Conservation (phyloP, 2,329 filamentous ascomycete genomes). For the Alternaria postmessia region DNA sequence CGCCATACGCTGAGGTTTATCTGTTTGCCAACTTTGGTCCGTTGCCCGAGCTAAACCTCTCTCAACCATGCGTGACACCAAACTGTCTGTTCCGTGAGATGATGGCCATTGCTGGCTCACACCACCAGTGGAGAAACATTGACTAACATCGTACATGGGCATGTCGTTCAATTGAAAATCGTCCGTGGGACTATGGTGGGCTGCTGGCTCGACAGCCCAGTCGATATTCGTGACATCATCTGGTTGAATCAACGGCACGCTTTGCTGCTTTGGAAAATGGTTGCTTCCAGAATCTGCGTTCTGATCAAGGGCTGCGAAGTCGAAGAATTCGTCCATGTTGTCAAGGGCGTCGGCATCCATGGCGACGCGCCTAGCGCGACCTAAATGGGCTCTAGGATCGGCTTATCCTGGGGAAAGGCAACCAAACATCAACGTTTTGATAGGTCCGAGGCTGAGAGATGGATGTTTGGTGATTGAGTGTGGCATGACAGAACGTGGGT, state of each 20-base stretch:
- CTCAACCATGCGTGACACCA: neutral
- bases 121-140: neutral
- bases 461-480: constrained; percentile 8
- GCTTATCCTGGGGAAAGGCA: constrained; percentile 23
- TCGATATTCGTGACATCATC: constrained; percentile 34
- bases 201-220: constrained; percentile 25
- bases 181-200: constrained; percentile 14
- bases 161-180: neutral
- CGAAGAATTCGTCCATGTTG: constrained; percentile 47
- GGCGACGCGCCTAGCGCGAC: constrained; percentile 7
- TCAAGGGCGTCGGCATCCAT: constrained; percentile 29
- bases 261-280: constrained; percentile 1
- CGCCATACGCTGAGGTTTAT: neutral
- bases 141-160: constrained; percentile 8
- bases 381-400: constrained; percentile 14
- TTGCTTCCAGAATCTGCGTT: constrained; percentile 20
- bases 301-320: constrained; percentile 42
- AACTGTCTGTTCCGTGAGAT: neutral
- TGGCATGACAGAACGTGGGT: constrained; percentile 26
- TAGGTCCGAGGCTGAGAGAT: constrained; percentile 3
- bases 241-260: neutral
- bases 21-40: neutral
- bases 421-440: constrained; percentile 11
- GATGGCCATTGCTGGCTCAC: constrained; percentile 11
- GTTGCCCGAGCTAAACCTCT: neutral